Conservation (phyloP, 257 asterid species). For the Scutellaria baicalensis region DNA sequence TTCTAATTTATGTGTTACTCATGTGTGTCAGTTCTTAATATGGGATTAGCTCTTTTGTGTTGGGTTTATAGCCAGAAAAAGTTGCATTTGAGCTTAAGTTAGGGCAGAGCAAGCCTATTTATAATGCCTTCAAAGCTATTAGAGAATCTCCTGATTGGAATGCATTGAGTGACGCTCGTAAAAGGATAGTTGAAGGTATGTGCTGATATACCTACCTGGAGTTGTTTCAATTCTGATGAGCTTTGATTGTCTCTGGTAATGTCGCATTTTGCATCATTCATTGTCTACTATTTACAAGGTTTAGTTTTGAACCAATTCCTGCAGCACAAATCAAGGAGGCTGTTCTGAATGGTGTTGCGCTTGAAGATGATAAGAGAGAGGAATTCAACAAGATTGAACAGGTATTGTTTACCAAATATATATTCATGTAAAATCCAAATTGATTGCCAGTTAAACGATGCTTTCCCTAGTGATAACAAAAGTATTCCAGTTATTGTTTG, state of each 20-base stretch:
- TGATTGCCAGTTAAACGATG: neutral
- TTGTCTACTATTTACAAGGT: neutral
- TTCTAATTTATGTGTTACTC: neutral
- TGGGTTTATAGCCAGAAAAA: conserved; percentile 73
- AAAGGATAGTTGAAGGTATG: conserved; percentile 85
- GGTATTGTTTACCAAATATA: conserved; percentile 33
- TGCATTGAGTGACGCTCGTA: conserved; percentile 74
- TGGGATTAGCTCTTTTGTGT: conserved; percentile 7
- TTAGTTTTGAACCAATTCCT: conserved; percentile 8
- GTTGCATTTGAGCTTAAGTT: conserved; percentile 80
- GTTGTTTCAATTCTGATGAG: neutral
- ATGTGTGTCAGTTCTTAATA: neutral
- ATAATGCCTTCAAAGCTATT: conserved; percentile 80
- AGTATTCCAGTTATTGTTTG: neutral
- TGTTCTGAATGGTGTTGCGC: conserved; percentile 81
- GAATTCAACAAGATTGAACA: conserved; percentile 85
- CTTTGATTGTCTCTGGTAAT: neutral
- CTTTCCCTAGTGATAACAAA: neutral
- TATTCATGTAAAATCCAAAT: neutral
- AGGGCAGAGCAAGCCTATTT: conserved; percentile 93
- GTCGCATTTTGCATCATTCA: neutral
- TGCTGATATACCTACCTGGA: neutral
- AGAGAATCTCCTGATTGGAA: conserved; percentile 81
- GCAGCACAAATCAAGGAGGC: conserved; percentile 95
- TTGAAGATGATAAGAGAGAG: conserved; percentile 85